Conservation (phyloP, 495 filamentous ascomycete species). For the Elasticomyces elasticus region DNA sequence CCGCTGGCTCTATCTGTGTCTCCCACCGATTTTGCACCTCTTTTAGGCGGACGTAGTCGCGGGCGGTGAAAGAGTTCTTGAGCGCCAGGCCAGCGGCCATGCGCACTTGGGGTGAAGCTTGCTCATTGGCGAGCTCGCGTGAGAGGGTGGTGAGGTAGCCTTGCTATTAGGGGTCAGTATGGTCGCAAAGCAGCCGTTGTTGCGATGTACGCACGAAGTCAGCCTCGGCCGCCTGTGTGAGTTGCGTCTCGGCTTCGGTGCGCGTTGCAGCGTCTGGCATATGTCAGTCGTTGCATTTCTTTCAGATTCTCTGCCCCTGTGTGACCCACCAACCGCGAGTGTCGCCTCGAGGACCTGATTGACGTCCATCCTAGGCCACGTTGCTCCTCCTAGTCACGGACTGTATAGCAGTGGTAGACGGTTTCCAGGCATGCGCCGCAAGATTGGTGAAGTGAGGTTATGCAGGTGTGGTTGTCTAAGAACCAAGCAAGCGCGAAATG, state of each 20-base stretch:
- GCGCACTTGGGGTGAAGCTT: slow-evolving; percentile 69
- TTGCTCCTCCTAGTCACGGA: slow-evolving; percentile 2
- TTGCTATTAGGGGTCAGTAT: slow-evolving; percentile 44
- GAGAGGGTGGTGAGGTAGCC: slow-evolving; percentile 84
- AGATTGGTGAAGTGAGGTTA: not conserved
- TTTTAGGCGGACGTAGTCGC: slow-evolving; percentile 74
- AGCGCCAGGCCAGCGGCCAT: slow-evolving; percentile 88
- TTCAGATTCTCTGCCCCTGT: too few relatives aligned
- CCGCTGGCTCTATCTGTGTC: slow-evolving; percentile 60
- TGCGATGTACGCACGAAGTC: slow-evolving; percentile 70
- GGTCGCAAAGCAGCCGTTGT: not conserved
- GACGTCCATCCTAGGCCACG: slow-evolving; percentile 53
- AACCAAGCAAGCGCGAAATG: not conserved
- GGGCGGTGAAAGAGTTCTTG: slow-evolving; percentile 92
- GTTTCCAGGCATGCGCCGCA: not conserved
- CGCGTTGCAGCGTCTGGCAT: slow-evolving; percentile 73
- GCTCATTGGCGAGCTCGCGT: slow-evolving; percentile 86
- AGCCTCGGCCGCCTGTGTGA: slow-evolving; percentile 77
- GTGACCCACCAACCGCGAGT: slow-evolving; percentile 70
- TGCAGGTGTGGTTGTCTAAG: not conserved
- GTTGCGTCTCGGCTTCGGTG: slow-evolving; percentile 85
- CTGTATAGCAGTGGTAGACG: not conserved
- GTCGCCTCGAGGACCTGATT: slow-evolving; percentile 84
- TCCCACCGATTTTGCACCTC: slow-evolving; percentile 89
- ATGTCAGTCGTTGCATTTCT: too few relatives aligned